Conservation (phyloP, 148 eudicot genomes). For the Silene latifolia region DNA sequence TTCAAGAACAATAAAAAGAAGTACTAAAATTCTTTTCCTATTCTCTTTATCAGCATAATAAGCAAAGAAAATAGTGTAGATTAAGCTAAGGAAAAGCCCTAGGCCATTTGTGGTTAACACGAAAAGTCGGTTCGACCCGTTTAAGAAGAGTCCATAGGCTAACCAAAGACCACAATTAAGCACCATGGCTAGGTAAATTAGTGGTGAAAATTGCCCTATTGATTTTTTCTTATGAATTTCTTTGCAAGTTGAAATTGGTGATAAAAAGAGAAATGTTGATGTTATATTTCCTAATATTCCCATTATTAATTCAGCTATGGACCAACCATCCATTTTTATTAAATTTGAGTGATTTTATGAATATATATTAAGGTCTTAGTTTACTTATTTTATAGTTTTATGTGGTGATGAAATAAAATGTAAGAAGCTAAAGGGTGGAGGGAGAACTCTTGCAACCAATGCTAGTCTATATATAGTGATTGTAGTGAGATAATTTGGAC, state of each 20-base stretch:
- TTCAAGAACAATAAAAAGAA: conserved; percentile 9
- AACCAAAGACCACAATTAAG: conserved; percentile 17
- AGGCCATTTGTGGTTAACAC: conserved; percentile 1
- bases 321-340: conserved; percentile 10
- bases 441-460: no score
- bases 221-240: conserved; percentile 18
- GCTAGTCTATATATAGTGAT: no score
- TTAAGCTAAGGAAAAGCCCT: conserved; percentile 14
- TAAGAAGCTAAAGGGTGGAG: no score
- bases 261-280: conserved; percentile 15
- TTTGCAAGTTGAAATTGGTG: conserved; percentile 22
- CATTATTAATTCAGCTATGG: conserved; percentile 1
- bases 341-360: no score
- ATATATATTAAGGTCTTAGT: neutral
- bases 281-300: conserved; percentile 18
- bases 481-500: no score
- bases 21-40: conserved; percentile 9
- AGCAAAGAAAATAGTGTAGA: conserved; percentile 16
- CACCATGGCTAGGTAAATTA: conserved; percentile 16
- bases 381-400: neutral
- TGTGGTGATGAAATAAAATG: no score
- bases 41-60: conserved; percentile 8
- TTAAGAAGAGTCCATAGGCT: conserved; percentile 13
- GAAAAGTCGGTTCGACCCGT: conserved; percentile 6
- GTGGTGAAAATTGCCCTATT: conserved; percentile 17